A percentile compares a stretch with the other conserved stretches of the same genome.
Evolutionary conservation across 2,329 filamentous ascomycete species (phyloP).

Genomic region (Knufia petricola): DNA sequence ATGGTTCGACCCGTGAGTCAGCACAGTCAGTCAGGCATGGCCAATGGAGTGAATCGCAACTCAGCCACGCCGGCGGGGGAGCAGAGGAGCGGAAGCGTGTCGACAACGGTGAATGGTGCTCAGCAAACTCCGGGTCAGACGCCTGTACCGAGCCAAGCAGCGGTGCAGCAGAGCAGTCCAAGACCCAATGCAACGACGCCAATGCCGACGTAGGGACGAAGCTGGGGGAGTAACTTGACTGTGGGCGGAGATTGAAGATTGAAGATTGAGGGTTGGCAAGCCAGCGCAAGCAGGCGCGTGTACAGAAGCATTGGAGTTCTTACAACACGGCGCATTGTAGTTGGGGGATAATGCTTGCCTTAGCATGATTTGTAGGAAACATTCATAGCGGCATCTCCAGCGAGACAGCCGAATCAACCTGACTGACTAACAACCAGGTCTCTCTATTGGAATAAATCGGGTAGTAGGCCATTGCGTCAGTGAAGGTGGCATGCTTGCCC

Average conservation of each 20-base stretch:
- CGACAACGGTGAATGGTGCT: not conserved
- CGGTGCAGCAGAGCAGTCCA: slow-evolving; percentile 31
- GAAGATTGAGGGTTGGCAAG: not conserved
- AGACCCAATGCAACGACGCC: slow-evolving; percentile 7
- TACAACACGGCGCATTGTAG: not conserved
- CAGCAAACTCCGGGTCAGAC: not conserved
- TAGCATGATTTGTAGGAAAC: not conserved
- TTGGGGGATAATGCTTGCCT: not conserved
- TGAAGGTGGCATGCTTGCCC: too few relatives aligned
- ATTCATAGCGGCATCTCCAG: not conserved
- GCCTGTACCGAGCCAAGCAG: slow-evolving; percentile 12
- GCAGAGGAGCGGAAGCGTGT: slow-evolving; percentile 33
- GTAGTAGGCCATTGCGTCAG: too few relatives aligned
- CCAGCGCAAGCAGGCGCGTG: not conserved
- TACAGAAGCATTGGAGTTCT: not conserved
- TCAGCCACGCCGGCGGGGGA: slow-evolving; percentile 35
- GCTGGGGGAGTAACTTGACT: too few relatives aligned
- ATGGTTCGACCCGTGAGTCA: slow-evolving; percentile 26
- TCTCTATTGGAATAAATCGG: too few relatives aligned
- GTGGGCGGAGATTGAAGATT: too few relatives aligned
- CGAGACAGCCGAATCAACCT: not conserved
- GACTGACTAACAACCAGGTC: too few relatives aligned
- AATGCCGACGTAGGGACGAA: not conserved
- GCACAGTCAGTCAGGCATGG: slow-evolving; percentile 24
- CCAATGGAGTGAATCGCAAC: slow-evolving; percentile 30